These are phyloP conservation scores for Kluyveromyces dobzhanskii DNA, from an alignment of 805 yeast genomes.

Conservation along the genomic window DNA sequence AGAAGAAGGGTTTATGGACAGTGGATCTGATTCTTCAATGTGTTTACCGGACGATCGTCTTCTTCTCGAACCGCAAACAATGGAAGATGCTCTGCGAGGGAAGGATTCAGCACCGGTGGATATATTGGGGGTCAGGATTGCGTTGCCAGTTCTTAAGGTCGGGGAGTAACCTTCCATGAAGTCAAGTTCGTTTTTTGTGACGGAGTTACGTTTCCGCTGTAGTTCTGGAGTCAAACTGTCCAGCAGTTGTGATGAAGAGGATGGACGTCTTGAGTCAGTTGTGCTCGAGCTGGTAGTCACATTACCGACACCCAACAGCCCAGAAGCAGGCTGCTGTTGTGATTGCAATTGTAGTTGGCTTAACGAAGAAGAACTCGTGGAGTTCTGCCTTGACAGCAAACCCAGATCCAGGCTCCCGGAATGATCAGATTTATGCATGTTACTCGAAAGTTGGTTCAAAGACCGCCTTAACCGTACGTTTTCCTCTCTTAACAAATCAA, in stretches of 20 bases:
- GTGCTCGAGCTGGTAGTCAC: not conserved
- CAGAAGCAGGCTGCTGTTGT: not conserved
- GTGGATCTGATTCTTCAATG: slow-evolving; percentile 5
- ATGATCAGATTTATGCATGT: not conserved
- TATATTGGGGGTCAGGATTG: not conserved
- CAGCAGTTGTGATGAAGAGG: slow-evolving; percentile 4
- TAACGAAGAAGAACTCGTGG: not conserved
- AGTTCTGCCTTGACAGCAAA: not conserved
- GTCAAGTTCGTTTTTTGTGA: slow-evolving; percentile 2
- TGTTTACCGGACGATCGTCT: slow-evolving; percentile 8
- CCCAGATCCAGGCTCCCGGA: not conserved
- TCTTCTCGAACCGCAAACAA: slow-evolving; percentile 7
- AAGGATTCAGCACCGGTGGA: not conserved
- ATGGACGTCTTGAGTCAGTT: slow-evolving; percentile 1
- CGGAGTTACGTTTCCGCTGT: slow-evolving; percentile 10
- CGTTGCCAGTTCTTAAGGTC: not conserved
- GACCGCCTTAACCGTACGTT: slow-evolving; percentile 32
- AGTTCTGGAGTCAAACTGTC: slow-evolving; percentile 10
- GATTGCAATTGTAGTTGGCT: not conserved
- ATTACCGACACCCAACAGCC: too few relatives aligned
- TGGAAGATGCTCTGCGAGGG: slow-evolving; percentile 3
- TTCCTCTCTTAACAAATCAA: slow-evolving; percentile 40
- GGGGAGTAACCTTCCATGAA: slow-evolving; percentile 4
- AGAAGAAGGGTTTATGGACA: not conserved
- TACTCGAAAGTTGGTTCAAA: slow-evolving; percentile 9